These are phyloP conservation scores for Candida railenensis DNA, from an alignment of 805 yeast species.

Conservation along the genomic window DNA sequence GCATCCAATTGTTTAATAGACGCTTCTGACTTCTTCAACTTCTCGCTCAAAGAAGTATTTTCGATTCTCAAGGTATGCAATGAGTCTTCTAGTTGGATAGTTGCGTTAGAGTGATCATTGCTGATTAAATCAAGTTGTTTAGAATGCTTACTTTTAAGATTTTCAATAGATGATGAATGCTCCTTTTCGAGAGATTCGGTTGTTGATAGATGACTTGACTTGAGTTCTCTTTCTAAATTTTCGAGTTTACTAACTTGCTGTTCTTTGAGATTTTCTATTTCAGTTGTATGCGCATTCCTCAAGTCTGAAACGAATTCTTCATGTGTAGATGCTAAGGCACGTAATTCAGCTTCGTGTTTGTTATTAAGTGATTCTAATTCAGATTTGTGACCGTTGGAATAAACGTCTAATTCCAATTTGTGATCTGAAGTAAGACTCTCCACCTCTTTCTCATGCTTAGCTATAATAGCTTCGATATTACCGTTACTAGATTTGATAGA, in stretches of 20 bases:
- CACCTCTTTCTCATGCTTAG: background rate
- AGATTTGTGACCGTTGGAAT: background rate
- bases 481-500: background rate
- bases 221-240: background rate
- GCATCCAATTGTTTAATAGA: constrained; percentile 13
- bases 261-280: background rate
- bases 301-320: background rate
- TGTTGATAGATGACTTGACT: background rate
- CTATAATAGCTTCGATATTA: background rate
- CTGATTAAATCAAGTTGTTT: background rate
- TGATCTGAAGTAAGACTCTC: background rate
- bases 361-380: background rate
- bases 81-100: background rate
- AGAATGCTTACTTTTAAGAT: background rate
- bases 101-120: background rate
- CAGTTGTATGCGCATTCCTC: background rate
- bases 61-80: background rate
- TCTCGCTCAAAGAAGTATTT: background rate
- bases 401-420: background rate
- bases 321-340: background rate
- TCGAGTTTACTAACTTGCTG: background rate
- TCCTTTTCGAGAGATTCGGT: background rate
- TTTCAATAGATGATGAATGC: background rate
- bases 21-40: constrained; percentile 8
- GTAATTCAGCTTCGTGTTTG: background rate